A percentile compares a stretch with the other conserved stretches of the same genome.
These are phyloP conservation scores for Sonneratia alba DNA, from an alignment of 345 rosid genomes.

Conservation along the genomic window DNA sequence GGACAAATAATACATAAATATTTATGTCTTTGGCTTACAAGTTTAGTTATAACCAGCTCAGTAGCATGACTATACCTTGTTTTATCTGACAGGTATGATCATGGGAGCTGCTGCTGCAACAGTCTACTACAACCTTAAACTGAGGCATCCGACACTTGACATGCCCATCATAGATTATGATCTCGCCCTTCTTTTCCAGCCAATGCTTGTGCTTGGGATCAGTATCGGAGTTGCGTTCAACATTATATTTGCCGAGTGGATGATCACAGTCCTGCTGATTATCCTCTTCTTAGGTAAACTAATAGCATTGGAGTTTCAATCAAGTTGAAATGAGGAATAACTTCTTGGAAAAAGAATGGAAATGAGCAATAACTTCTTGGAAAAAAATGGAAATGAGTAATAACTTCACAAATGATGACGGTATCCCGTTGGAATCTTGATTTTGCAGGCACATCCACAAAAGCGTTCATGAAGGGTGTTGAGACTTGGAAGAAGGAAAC, in stretches of 20 bases:
- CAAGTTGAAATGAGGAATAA: background rate
- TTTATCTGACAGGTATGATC: constrained; percentile 54
- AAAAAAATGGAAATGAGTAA: background rate
- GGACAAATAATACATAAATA: too few species aligned
- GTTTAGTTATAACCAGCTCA: background rate
- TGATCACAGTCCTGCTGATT: constrained; percentile 71
- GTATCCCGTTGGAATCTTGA: background rate
- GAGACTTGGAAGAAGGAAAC: constrained; percentile 88
- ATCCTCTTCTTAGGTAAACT: constrained; percentile 60
- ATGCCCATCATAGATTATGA: constrained; percentile 23
- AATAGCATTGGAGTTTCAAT: background rate
- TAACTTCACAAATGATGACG: background rate
- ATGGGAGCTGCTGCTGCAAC: constrained; percentile 75
- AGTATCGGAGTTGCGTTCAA: constrained; percentile 68
- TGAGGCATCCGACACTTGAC: constrained; percentile 40
- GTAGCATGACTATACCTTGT: background rate
- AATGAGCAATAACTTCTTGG: background rate
- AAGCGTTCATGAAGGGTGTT: constrained; percentile 68
- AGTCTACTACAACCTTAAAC: constrained; percentile 62
- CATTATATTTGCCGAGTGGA: constrained; percentile 63
- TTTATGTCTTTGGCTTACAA: background rate
- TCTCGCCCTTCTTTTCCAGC: constrained; percentile 69
- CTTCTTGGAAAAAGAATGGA: background rate
- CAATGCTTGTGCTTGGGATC: constrained; percentile 73
- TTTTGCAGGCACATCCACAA: constrained; percentile 59